These are phyloP conservation scores for Aspergillus floridensis DNA, from an alignment of 2,329 filamentous ascomycete genomes.

Conservation along the genomic window DNA sequence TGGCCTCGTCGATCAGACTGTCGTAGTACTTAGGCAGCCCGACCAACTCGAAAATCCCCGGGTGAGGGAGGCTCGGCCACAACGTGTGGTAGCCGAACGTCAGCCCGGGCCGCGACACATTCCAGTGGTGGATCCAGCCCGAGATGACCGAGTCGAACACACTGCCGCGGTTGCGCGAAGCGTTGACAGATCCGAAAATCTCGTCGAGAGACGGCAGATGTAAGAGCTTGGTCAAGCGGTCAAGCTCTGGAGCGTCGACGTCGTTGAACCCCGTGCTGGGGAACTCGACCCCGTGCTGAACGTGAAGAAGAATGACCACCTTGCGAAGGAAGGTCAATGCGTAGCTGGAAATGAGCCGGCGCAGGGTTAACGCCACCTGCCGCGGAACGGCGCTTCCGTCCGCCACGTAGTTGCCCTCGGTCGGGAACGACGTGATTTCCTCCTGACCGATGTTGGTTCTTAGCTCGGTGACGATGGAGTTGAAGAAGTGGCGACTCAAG, in stretches of 20 bases:
- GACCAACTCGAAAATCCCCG: slow-evolving; percentile 89
- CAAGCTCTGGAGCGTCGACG: slow-evolving; percentile 71
- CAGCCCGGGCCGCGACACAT: slow-evolving; percentile 31
- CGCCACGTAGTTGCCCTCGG: slow-evolving; percentile 38
- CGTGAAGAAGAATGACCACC: slow-evolving; percentile 75
- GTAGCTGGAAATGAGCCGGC: slow-evolving; percentile 66
- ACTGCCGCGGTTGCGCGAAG: slow-evolving; percentile 38
- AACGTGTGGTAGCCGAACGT: slow-evolving; percentile 33
- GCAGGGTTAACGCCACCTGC: slow-evolving; percentile 32
- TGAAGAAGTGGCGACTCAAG: slow-evolving; percentile 37
- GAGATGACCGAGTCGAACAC: slow-evolving; percentile 52
- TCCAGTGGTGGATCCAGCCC: slow-evolving; percentile 68
- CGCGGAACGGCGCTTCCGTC: slow-evolving; percentile 37
- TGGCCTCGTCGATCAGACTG: slow-evolving; percentile 85
- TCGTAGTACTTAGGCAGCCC: slow-evolving; percentile 91
- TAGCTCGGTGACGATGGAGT: slow-evolving; percentile 37
- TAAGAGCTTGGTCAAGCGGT: slow-evolving; percentile 73
- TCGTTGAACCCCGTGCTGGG: slow-evolving; percentile 64
- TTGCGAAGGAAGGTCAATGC: slow-evolving; percentile 90
- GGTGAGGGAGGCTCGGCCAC: slow-evolving; percentile 65
- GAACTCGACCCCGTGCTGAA: slow-evolving; percentile 86
- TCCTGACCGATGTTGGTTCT: slow-evolving; percentile 36
- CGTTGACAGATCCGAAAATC: slow-evolving; percentile 62
- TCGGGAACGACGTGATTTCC: slow-evolving; percentile 36
- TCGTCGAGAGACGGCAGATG: slow-evolving; percentile 75